phyloP scores from a whole-genome alignment of 345 rosid species.

The Heritiera fomes region DNA sequence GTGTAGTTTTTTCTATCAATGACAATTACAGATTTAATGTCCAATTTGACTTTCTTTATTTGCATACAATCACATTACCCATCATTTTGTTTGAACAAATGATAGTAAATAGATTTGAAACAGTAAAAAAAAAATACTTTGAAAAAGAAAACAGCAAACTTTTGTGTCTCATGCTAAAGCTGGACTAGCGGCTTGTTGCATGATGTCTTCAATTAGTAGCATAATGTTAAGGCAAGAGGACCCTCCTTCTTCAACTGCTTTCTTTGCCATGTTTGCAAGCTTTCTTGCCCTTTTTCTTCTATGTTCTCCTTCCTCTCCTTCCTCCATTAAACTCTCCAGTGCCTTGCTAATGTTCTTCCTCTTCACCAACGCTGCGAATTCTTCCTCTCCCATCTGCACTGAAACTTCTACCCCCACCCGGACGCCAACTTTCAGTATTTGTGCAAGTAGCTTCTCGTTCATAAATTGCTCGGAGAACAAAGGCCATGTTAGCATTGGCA shows the following conservation, averaged over 20 bases:
- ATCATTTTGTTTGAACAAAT: too few species aligned
- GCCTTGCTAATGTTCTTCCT: slow-evolving; percentile 44
- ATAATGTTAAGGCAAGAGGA: slow-evolving; percentile 48
- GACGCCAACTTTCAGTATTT: slow-evolving; percentile 51
- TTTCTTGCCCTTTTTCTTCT: slow-evolving; percentile 38
- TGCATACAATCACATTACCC: too few species aligned
- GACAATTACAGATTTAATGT: too few species aligned
- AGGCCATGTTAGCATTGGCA: slow-evolving; percentile 69
- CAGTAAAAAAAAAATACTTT: not conserved
- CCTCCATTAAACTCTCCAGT: slow-evolving; percentile 42
- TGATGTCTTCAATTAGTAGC: slow-evolving; percentile 33
- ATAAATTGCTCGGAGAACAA: slow-evolving; percentile 59
- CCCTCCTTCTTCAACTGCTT: slow-evolving; percentile 55
- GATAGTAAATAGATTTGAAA: not conserved
- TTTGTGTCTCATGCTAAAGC: not conserved
- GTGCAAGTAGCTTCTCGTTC: slow-evolving; percentile 53
- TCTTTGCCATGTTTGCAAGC: slow-evolving; percentile 37
- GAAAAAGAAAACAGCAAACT: not conserved
- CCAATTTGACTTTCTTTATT: too few species aligned
- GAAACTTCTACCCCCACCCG: slow-evolving; percentile 40
- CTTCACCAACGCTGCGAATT: slow-evolving; percentile 44
- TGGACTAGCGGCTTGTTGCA: slow-evolving; percentile 8
- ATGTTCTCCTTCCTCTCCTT: slow-evolving; percentile 38
- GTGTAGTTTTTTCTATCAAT: too few species aligned
- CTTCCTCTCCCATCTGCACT: slow-evolving; percentile 51